phyloP scores from a whole-genome alignment of 2,329 filamentous ascomycete genomes.

The Aspergillus brunneoviolaceus region DNA sequence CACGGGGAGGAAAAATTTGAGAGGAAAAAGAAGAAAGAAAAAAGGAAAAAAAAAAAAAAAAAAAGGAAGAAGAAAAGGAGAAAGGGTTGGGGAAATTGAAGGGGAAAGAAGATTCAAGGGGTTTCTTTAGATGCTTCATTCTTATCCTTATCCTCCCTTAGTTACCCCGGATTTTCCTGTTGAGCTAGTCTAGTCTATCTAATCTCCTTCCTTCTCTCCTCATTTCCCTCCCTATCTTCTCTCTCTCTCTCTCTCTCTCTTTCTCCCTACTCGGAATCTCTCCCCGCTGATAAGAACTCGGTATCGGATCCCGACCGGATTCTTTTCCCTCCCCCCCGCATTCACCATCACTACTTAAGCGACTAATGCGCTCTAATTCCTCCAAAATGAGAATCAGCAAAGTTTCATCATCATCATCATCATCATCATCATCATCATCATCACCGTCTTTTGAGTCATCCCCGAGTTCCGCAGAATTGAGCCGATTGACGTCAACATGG shows the following conservation, averaged over 20 bases:
- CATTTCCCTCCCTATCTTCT: not conserved
- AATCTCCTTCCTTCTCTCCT: not conserved
- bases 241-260: not conserved
- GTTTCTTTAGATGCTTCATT: too few species aligned
- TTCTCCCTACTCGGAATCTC: not conserved
- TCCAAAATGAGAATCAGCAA: not conserved
- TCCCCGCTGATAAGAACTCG: slow-evolving; percentile 4
- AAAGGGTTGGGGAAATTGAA: not conserved
- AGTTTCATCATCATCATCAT: not conserved
- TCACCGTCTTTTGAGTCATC: not conserved
- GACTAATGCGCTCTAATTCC: not conserved
- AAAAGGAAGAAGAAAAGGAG: too few species aligned
- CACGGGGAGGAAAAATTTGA: not conserved
- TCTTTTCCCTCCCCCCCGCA: slow-evolving; percentile 13
- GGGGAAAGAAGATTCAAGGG: not conserved
- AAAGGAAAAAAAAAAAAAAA: too few species aligned
- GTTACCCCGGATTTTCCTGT: not conserved
- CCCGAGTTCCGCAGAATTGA: not conserved
- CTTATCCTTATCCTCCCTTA: not conserved
- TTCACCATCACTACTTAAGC: not conserved
- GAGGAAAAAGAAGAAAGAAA: not conserved
- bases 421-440: not conserved
- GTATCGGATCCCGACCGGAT: slow-evolving; percentile 3
- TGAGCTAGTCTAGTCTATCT: not conserved
- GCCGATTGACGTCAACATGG: slow-evolving; percentile 12